Evolutionary conservation across 2,329 filamentous ascomycete species (phyloP), one percentile per base, ranked within the genome.

Genomic region (Aspergillus texensis): DNA sequence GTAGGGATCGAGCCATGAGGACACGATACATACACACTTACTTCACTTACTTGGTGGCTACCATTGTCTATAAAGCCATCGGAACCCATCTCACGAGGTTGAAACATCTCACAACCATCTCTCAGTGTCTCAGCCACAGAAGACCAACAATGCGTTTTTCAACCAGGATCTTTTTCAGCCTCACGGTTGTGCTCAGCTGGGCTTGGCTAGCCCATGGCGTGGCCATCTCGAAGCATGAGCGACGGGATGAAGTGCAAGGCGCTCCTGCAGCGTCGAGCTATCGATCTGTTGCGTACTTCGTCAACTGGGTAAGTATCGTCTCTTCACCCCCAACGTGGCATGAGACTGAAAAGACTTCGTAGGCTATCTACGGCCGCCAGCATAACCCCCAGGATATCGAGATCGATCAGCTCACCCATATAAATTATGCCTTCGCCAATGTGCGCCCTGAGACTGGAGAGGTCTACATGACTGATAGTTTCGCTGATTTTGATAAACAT

Each of bases 391-490:
- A 96, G 74, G 88, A 96, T 74, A 85, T 98, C 6, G 91, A 92
- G 0, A 88, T 85, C 3, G 86, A 94, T 60, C 90, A 92, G 61
- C 86, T 97, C 46, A 98, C 94, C 0, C 94, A 98, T 74, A 80
- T 98, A 5, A 87, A 97, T 19, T 97, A 97, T 71, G 86, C 94
- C 16, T 98, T 98, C 79, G 94, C 92, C 74, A 96, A 97, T 75
- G 87, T 97, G 63, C 86, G 87, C 4, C 84, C 89, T 3, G 91
- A 94, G 4, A 88, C 85, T 32, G 94, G 94, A 56, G 92, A 96
- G 78, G 93, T 96, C 78, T 91, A 84, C 72, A 82, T 92, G 14
- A 89, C 87, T 1, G 91, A 95, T 71, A 78, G 82, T 2, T 93
- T 86, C 76, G 85, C 91, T 26, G 92, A 94, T 57, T 70, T 80